Percentiles rank a stretch among this genome's conserved stretches.
phyloP scores from a whole-genome alignment of 176 grass and related monocot genomes.

The Carex parvula region DNA sequence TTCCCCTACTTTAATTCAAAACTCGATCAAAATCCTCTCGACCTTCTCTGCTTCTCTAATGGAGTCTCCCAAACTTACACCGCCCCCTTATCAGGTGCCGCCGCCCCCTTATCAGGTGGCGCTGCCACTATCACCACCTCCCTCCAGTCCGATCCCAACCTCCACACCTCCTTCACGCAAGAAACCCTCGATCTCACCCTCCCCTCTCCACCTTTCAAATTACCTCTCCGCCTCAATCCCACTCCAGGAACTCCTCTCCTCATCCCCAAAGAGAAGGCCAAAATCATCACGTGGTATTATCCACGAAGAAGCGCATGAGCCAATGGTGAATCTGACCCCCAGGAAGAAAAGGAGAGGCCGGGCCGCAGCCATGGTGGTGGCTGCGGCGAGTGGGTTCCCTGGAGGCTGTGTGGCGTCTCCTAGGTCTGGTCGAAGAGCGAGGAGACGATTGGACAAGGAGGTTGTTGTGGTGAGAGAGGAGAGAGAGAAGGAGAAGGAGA shows the following conservation, averaged over 20 bases:
- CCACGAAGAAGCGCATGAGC: slow-evolving; percentile 9
- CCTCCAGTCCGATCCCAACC: neutral
- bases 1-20: neutral
- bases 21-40: neutral
- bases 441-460: slow-evolving; percentile 74
- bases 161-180: slow-evolving; percentile 30
- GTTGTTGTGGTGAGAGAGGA: slow-evolving; percentile 22
- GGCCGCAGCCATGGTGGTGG: slow-evolving; percentile 25
- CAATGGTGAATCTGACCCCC: slow-evolving; percentile 18
- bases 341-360: slow-evolving; percentile 33
- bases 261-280: slow-evolving; percentile 36
- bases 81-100: too few relatives aligned
- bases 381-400: slow-evolving; percentile 22
- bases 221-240: slow-evolving; percentile 20
- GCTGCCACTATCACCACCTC: slow-evolving; percentile 30
- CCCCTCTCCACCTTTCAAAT: slow-evolving; percentile 40
- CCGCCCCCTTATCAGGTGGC: slow-evolving; percentile 38
- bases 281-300: slow-evolving; percentile 12
- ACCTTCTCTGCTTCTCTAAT: slow-evolving; percentile 13
- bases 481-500: slow-evolving; percentile 57
- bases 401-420: slow-evolving; percentile 43
- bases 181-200: slow-evolving; percentile 36
- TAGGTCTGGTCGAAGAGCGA: slow-evolving; percentile 46
- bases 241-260: slow-evolving; percentile 66
- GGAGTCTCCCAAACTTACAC: slow-evolving; percentile 16